Base-by-base conservation (phyloP, 495 filamentous ascomycete species). In the Hypoxylon crocopeplum region DNA sequence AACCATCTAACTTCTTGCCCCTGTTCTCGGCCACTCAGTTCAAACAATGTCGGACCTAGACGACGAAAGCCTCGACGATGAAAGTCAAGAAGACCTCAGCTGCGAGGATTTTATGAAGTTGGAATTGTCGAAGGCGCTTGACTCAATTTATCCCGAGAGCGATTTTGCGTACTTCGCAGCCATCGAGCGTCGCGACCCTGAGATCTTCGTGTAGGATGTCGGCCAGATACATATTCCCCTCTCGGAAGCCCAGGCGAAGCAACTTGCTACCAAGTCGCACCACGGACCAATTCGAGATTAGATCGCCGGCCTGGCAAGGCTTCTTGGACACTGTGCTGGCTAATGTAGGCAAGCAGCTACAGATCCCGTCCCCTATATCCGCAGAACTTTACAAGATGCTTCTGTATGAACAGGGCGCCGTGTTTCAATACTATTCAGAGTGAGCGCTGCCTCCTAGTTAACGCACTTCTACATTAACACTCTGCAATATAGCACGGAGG, bases 361-460 rank as follows among this genome's bases (percentile, higher is more conserved):
- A 74, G 3, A 65, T 80, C 39, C 20, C 40, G 11, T 42, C 58
- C 16, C 44, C 60, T 7, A 58, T 79, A 1, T 55, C 47, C 2
- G 79, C 77, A 3, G 70, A 84, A 51, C 66, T 78, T 1, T 78
- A 86, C 71, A 86, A 85, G 59, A 59, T 85, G 60, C 65, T 84
- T 10, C 49, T 86, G 4, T 85, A 86, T 66, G 81, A 82, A 48
- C 54, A 79, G 48, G 83, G 80, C 0, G 79, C 80, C 1, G 74
- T 81, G 51, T 84, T 83, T 64, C 79, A 81, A 22, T 50, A 73
- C 11, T 80, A 84, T 60, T 75, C 72, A 50, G 82, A 86, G 69
- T 75, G 42, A 48, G 66, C 36, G 3, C 7, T 25, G 19, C 11
- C 38, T n/a, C 16, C 21, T 50, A 33, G 48, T 36, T 20, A 21